Evolutionary conservation across 306 rosid species (phyloP).

Genomic region (Mimosa bimucronata): DNA sequence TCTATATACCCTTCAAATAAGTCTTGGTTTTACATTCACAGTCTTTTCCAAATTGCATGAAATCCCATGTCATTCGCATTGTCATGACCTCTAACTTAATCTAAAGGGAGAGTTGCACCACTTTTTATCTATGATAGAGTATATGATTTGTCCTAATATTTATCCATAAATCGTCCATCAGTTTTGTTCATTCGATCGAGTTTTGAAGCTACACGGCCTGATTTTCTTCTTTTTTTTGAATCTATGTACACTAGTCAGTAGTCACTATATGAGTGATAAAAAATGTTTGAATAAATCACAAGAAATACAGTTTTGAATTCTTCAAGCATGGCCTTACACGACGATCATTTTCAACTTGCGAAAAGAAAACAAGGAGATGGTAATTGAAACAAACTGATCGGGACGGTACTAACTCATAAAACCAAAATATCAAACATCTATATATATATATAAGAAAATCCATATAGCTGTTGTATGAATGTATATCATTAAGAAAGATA

Average conservation of each 20-base stretch:
- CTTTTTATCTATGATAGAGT: too few relatives aligned
- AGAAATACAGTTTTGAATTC: neutral
- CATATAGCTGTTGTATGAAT: neutral
- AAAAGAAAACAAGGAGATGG: neutral
- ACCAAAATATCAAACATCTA: neutral
- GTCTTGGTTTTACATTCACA: neutral
- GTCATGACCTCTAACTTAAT: too few relatives aligned
- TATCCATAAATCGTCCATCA: neutral
- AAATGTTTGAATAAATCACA: neutral
- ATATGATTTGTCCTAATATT: too few relatives aligned
- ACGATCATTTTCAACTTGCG: neutral
- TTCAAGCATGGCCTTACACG: neutral
- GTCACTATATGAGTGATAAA: too few relatives aligned
- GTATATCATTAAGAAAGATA: neutral
- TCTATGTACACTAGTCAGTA: too few relatives aligned
- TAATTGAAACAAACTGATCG: neutral
- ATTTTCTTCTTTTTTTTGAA: too few relatives aligned
- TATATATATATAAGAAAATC: neutral
- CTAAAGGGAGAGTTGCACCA: too few relatives aligned
- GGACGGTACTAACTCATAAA: neutral
- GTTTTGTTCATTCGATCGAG: too few relatives aligned
- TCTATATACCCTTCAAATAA: too few relatives aligned
- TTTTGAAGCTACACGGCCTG: too few relatives aligned
- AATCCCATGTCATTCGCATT: too few relatives aligned
- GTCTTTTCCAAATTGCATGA: neutral